These are phyloP conservation scores for Silene conica DNA, from an alignment of 148 eudicot species.

Conservation along the genomic window DNA sequence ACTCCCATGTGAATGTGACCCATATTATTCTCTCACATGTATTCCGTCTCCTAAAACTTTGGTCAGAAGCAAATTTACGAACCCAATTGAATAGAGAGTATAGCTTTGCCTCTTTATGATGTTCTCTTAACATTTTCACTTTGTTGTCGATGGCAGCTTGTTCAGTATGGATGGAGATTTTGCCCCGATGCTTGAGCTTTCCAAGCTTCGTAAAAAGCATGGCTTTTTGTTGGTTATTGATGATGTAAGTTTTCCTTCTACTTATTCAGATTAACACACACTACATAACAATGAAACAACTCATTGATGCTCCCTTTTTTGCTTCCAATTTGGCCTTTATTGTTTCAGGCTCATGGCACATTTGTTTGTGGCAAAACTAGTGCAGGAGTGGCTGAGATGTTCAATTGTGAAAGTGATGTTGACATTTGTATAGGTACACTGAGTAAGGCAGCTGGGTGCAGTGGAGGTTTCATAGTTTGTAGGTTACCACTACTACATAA, in stretches of 20 bases:
- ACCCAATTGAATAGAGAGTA: neutral
- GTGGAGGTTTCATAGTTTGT: slow-evolving; percentile 98
- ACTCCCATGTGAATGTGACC: neutral
- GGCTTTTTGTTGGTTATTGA: slow-evolving; percentile 86
- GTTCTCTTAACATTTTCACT: neutral
- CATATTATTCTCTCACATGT: neutral
- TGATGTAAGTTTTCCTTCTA: slow-evolving; percentile 57
- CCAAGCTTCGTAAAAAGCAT: slow-evolving; percentile 81
- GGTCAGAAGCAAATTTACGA: neutral
- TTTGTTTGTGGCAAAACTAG: slow-evolving; percentile 89
- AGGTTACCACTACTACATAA: slow-evolving; percentile 39
- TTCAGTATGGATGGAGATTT: slow-evolving; percentile 99
- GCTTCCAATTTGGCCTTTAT: neutral
- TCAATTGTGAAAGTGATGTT: slow-evolving; percentile 72
- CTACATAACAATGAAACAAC: neutral
- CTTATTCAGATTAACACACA: neutral
- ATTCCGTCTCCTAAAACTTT: neutral
- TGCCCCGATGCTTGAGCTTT: slow-evolving; percentile 85
- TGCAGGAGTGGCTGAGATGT: slow-evolving; percentile 88
- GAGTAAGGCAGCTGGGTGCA: slow-evolving; percentile 97
- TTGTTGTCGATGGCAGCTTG: slow-evolving; percentile 49
- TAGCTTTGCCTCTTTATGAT: neutral
- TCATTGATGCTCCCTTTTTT: neutral
- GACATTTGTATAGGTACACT: slow-evolving; percentile 92
- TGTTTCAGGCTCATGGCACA: slow-evolving; percentile 88